Base-by-base conservation (phyloP, 140 eudicot species). In the Stevia rebaudiana region DNA sequence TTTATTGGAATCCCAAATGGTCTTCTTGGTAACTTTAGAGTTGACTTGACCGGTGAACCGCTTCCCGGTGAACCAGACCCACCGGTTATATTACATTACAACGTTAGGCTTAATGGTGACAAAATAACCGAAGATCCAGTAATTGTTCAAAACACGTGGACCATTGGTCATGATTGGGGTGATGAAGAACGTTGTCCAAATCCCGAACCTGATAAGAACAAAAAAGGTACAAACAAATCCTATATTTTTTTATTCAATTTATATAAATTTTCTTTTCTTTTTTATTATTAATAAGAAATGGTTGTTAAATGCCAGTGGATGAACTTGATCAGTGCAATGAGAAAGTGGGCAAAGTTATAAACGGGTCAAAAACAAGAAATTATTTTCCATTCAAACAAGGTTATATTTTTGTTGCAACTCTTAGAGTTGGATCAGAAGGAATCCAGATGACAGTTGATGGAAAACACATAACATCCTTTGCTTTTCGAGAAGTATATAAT, bases 361-460 rank as follows among this genome's bases (percentile, higher is more conserved):
- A 79, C 37, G 76, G 65, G 36, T 59, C 94, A 53, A 81, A 76
- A 33, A 46, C 86, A 19, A 81, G 76, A 79, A 76, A 66, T 21
- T 89, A 83, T 62, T 89, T 89, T 55, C 97, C 97, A 22, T 92
- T 92, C 28, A 85, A 79, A 59, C 92, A 85, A 77, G 90, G 94
- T 51, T 86, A 88, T 80, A 85, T 90, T 18, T 92, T 84, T 11
- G 98, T 92, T 67, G 95, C 98, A 54, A 92, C 98, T 25, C 86
- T 92, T 37, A 78, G 98, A 41, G 88, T 92, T 30, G 98, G 98
- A 62, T 77, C 95, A 54, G 98, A 92, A 50, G 98, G 98, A 56
- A 78, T 92, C 60, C 98, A 92, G 75, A 92, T 92, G 98, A 85
- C 95, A 47, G 98, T 92, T 44, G 98, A 92, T 55, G 98, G 98